phyloP scores from a whole-genome alignment of 1,139 yeast species.

The Candida gigantensis region DNA sequence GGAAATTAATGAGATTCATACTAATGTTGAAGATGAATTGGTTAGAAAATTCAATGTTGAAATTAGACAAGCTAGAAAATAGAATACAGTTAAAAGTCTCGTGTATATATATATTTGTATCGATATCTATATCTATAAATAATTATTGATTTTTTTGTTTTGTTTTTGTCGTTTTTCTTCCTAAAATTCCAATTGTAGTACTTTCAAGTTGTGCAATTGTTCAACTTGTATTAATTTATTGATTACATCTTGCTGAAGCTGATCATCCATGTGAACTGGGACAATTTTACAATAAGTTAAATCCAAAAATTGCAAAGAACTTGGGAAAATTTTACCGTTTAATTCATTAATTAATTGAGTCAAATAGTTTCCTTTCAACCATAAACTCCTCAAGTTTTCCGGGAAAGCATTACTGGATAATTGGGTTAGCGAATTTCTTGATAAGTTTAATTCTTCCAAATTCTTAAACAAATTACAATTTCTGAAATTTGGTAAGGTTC shows the following conservation, averaged over 20 bases:
- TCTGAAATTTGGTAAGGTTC: conserved; percentile 8
- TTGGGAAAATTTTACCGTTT: conserved; percentile 16
- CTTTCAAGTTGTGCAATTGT: conserved; percentile 5
- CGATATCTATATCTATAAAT: conserved; percentile 1
- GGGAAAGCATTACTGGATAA: conserved; percentile 18
- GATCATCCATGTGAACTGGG: neutral
- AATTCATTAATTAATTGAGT: conserved; percentile 12
- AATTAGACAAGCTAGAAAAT: conserved; percentile 47
- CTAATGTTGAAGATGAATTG: conserved; percentile 58
- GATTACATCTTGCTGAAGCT: conserved; percentile 3
- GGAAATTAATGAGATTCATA: conserved; percentile 75
- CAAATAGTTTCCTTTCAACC: conserved; percentile 25
- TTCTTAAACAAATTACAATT: conserved; percentile 14
- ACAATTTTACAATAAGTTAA: conserved; percentile 19
- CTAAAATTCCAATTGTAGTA: conserved; percentile 8
- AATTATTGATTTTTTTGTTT: neutral
- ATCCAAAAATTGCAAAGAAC: conserved; percentile 16
- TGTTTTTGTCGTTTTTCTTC: too few species aligned
- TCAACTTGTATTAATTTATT: conserved; percentile 7
- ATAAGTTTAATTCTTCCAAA: conserved; percentile 21
- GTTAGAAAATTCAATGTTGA: conserved; percentile 55
- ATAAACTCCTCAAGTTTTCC: conserved; percentile 14
- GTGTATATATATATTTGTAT: neutral
- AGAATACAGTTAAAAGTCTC: too few species aligned
- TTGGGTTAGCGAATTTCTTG: conserved; percentile 24